phyloP scores from a whole-genome alignment of 495 filamentous ascomycete genomes.

The Aspergillus baeticus region DNA sequence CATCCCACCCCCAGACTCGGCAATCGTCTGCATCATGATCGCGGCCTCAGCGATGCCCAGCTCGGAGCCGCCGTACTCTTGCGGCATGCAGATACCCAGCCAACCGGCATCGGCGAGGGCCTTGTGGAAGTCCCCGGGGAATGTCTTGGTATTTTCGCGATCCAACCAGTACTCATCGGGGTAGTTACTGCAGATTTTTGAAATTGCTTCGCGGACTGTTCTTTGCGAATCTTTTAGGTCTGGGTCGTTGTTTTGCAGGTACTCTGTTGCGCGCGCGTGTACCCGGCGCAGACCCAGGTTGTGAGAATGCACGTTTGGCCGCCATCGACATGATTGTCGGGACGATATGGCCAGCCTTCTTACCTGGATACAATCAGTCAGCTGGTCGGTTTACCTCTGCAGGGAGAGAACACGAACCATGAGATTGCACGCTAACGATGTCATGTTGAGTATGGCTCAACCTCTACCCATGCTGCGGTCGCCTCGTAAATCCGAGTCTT shows the following conservation, averaged over 20 bases:
- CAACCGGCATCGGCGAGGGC: constrained; percentile 62
- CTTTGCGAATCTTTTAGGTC: constrained; percentile 14
- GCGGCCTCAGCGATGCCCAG: constrained; percentile 67
- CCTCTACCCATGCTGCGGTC: too few relatives aligned
- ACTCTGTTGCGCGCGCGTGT: constrained; percentile 11
- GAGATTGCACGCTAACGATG: too few relatives aligned
- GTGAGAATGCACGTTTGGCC: too few relatives aligned
- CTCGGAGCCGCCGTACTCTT: constrained; percentile 58
- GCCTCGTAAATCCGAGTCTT: too few relatives aligned
- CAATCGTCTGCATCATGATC: constrained; percentile 71
- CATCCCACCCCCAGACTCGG: constrained; percentile 63
- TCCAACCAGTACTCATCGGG: constrained; percentile 63
- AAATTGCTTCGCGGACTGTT: constrained; percentile 57
- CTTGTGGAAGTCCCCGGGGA: constrained; percentile 60
- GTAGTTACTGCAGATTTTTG: constrained; percentile 55
- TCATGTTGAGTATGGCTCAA: too few relatives aligned
- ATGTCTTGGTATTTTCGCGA: constrained; percentile 54
- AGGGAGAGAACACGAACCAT: too few relatives aligned
- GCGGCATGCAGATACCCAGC: constrained; percentile 67
- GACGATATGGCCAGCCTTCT: too few relatives aligned
- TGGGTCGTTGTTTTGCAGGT: constrained; percentile 14
- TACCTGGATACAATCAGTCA: too few relatives aligned
- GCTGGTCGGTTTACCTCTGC: too few relatives aligned
- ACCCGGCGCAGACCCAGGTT: neutral
- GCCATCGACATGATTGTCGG: too few relatives aligned